Conservation (phyloP, 495 filamentous ascomycete genomes). For the Xylaria telfairii region DNA sequence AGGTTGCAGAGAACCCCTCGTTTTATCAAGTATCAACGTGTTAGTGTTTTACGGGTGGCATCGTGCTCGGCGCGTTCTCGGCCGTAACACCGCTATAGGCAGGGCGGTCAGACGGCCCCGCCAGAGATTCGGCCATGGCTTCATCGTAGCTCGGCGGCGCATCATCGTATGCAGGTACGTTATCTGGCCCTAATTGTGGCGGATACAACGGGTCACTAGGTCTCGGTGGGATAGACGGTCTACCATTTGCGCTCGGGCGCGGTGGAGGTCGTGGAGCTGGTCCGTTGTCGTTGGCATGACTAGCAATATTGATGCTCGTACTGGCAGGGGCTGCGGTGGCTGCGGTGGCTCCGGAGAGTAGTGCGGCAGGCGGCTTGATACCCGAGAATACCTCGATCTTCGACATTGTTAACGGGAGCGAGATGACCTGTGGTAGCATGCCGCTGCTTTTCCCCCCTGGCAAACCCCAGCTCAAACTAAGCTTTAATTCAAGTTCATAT, state of each 20-base stretch:
- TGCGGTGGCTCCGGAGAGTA: conserved; percentile 64
- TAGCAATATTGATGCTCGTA: background rate
- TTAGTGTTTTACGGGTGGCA: conserved; percentile 44
- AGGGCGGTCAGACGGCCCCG: conserved; percentile 47
- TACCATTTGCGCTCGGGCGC: conserved; percentile 34
- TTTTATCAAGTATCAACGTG: background rate
- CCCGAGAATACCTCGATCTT: conserved; percentile 83
- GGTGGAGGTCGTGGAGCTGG: conserved; percentile 33
- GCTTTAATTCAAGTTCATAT: conserved; percentile 82
- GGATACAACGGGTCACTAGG: conserved; percentile 50
- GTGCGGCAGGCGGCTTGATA: conserved; percentile 77
- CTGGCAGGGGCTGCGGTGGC: background rate
- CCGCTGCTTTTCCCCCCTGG: conserved; percentile 29
- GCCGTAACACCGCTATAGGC: conserved; percentile 57
- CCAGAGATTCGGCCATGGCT: conserved; percentile 79
- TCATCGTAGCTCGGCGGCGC: conserved; percentile 87
- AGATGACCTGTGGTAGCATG: conserved; percentile 64
- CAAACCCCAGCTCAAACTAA: conserved; percentile 69
- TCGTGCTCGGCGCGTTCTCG: conserved; percentile 53
- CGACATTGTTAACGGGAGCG: conserved; percentile 78
- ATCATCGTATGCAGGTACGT: conserved; percentile 60
- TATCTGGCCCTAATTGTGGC: conserved; percentile 51
- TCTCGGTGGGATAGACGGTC: conserved; percentile 31
- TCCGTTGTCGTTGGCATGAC: conserved; percentile 34
- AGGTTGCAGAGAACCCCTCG: background rate